Conservation (phyloP, 345 rosid genomes). For the Euphorbia tirucalli region DNA sequence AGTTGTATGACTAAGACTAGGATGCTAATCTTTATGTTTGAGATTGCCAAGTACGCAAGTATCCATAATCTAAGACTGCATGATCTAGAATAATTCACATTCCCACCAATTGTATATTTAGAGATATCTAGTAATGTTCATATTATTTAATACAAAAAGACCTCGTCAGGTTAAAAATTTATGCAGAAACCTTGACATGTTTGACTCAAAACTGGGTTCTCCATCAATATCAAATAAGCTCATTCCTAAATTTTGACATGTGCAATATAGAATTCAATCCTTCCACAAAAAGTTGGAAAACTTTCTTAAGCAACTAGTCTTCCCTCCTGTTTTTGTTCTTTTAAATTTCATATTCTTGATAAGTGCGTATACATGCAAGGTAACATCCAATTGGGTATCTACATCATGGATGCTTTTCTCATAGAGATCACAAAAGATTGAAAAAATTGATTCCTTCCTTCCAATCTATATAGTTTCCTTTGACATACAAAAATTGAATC, state of each 20-base stretch:
- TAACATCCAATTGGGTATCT: background rate
- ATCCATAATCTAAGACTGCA: background rate
- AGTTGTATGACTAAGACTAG: background rate
- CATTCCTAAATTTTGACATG: background rate
- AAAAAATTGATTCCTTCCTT: background rate
- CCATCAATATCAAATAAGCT: background rate
- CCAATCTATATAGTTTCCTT: too few species aligned
- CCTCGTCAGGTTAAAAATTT: background rate
- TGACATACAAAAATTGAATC: background rate
- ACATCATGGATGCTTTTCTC: background rate
- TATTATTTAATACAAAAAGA: background rate
- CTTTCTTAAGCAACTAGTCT: background rate
- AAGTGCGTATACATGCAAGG: background rate
- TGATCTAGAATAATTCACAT: background rate
- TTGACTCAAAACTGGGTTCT: background rate
- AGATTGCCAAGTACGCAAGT: constrained; percentile 1
- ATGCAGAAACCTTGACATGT: background rate
- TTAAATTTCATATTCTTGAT: background rate
- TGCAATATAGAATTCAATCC: background rate
- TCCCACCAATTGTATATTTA: background rate
- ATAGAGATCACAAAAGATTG: background rate
- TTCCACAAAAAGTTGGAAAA: background rate
- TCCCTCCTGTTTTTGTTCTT: background rate
- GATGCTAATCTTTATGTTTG: background rate
- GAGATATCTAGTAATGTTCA: background rate